A percentile compares a stretch with the other conserved stretches of the same genome.
These are phyloP conservation scores for Przewalskia tangutica DNA, from an alignment of 257 asterid genomes.

Conservation along the genomic window DNA sequence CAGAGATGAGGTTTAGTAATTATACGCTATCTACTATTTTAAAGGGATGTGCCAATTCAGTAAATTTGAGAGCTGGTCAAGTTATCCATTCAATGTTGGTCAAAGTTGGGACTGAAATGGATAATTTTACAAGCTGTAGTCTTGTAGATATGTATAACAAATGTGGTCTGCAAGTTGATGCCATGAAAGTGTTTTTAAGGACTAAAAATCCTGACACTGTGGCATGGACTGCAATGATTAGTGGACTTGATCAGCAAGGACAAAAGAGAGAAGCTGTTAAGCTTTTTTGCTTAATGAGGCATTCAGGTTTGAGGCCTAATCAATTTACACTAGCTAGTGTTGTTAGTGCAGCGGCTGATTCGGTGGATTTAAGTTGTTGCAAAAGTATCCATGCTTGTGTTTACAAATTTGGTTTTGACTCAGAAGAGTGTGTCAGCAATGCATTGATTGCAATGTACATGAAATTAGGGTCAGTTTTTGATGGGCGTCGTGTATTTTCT, in stretches of 20 bases:
- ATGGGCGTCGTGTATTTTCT: constrained; percentile 43
- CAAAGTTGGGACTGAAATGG: constrained; percentile 48
- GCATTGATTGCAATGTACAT: constrained; percentile 76
- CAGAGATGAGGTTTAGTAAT: constrained; percentile 46
- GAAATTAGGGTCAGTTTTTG: constrained; percentile 43
- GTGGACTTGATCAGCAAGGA: constrained; percentile 70
- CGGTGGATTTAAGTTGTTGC: constrained; percentile 43
- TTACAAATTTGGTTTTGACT: constrained; percentile 45
- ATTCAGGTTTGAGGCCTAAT: constrained; percentile 54
- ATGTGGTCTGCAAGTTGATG: constrained; percentile 49
- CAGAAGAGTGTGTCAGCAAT: constrained; percentile 49
- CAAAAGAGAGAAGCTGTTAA: constrained; percentile 52
- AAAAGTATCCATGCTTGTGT: constrained; percentile 73
- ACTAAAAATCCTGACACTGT: constrained; percentile 61
- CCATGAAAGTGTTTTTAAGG: constrained; percentile 46
- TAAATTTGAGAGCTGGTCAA: constrained; percentile 39
- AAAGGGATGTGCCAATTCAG: constrained; percentile 54
- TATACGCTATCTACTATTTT: constrained; percentile 65
- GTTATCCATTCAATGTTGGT: constrained; percentile 56
- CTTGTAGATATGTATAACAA: constrained; percentile 75
- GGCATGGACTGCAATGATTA: constrained; percentile 68
- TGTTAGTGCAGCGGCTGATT: constrained; percentile 52
- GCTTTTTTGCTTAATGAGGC: constrained; percentile 50
- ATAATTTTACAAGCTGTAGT: constrained; percentile 62
- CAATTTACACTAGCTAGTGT: constrained; percentile 64